A percentile compares a stretch with the other conserved stretches of the same genome.
Evolutionary conservation across 1,139 yeast genomes (phyloP).

Genomic region (Blastobotrys apis): DNA sequence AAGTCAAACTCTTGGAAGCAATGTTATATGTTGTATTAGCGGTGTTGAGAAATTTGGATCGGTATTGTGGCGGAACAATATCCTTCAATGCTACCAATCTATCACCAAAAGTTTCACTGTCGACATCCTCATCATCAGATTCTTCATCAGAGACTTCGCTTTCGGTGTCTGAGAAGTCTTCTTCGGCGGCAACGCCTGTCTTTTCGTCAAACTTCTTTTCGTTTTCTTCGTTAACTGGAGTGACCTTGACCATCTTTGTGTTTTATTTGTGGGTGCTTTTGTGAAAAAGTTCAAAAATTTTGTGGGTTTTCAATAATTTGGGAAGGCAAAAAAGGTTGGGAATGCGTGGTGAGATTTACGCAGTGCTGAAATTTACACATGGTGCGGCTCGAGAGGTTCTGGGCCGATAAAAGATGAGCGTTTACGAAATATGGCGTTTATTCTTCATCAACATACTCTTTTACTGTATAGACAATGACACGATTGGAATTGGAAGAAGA

Average conservation of each 20-base stretch:
- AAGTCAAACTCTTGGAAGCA: constrained; percentile 42
- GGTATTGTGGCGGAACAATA: constrained; percentile 83
- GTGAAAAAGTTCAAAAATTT: constrained; percentile 4
- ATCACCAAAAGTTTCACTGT: constrained; percentile 78
- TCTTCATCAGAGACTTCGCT: constrained; percentile 47
- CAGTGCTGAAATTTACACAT: not conserved
- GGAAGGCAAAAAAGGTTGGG: too few species aligned
- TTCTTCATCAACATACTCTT: too few species aligned
- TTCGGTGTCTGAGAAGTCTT: constrained; percentile 34
- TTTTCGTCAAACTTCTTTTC: constrained; percentile 42
- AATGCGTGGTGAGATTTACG: too few species aligned
- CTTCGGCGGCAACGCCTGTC: constrained; percentile 33
- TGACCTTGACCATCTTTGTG: constrained; percentile 61
- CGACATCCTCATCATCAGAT: constrained; percentile 70
- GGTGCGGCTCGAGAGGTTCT: too few species aligned
- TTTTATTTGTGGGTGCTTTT: not conserved
- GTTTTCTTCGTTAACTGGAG: constrained; percentile 51
- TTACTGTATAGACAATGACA: too few species aligned
- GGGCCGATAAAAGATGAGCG: too few species aligned
- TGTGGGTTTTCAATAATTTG: not conserved
- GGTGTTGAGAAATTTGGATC: constrained; percentile 44
- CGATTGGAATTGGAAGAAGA: too few species aligned
- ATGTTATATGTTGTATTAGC: constrained; percentile 33
- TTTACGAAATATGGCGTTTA: too few species aligned
- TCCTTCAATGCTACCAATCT: constrained; percentile 89